Evolutionary conservation across 345 rosid genomes (phyloP).

Genomic region (Aegle marmelos): DNA sequence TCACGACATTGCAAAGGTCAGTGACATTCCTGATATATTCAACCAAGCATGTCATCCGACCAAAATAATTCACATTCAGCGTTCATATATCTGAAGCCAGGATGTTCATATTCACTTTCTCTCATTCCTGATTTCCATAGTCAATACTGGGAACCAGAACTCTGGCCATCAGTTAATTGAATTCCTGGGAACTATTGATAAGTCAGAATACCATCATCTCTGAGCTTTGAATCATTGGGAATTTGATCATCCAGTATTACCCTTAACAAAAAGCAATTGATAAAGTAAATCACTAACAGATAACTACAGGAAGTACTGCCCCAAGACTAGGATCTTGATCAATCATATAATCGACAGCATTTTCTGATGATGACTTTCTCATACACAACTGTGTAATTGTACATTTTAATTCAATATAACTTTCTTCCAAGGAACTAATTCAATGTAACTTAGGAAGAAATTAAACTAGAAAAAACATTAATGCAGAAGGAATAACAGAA

Average conservation of each 20-base stretch:
- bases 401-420: background rate
- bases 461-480: background rate
- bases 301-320: background rate
- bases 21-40: background rate
- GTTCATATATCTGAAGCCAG: background rate
- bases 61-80: background rate
- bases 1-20: background rate
- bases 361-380: conserved; percentile 2
- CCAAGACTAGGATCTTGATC: background rate
- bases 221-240: background rate
- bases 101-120: background rate
- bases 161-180: background rate
- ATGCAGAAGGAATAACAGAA: background rate
- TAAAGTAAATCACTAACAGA: background rate
- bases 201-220: background rate
- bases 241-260: background rate
- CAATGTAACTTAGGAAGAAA: background rate
- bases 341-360: background rate
- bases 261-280: background rate
- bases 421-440: background rate
- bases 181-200: background rate
- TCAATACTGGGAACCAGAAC: background rate
- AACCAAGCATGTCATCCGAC: background rate
- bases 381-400: background rate
- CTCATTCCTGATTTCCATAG: background rate